These are phyloP conservation scores for Liquidambar formosana DNA, from an alignment of 164 flowering plant species.

Conservation along the genomic window DNA sequence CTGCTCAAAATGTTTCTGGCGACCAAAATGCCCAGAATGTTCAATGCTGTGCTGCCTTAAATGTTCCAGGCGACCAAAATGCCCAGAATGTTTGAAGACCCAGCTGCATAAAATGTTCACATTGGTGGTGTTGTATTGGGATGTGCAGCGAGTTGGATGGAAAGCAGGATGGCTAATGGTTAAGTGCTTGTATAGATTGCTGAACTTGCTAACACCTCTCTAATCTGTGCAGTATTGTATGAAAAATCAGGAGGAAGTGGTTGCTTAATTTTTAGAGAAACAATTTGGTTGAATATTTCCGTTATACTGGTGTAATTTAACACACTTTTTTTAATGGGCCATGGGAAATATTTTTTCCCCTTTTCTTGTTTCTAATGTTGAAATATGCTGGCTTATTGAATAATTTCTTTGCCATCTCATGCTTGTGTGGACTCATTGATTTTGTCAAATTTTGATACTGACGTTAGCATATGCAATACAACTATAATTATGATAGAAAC, in stretches of 20 bases:
- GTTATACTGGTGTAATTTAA: not conserved
- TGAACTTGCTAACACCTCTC: conserved; percentile 23
- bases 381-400: no score
- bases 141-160: not conserved
- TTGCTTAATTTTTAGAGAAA: not conserved
- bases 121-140: conserved; percentile 22
- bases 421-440: no score
- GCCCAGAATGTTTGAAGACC: conserved; percentile 6
- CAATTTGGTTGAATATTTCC: not conserved
- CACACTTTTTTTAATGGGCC: not conserved
- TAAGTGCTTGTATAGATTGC: conserved; percentile 22
- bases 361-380: no score
- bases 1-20: not conserved
- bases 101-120: conserved; percentile 16
- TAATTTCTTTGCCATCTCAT: no score
- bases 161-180: conserved; percentile 17
- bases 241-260: conserved; percentile 10
- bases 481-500: no score
- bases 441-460: no score
- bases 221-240: conserved; percentile 21
- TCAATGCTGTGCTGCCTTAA: conserved; percentile 17
- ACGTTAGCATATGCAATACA: no score
- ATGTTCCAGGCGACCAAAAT: conserved; percentile 8
- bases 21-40: conserved; percentile 20
- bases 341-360: no score